A percentile compares a stretch with the other conserved stretches of the same genome.
Conservation (phyloP, 2,329 filamentous ascomycete genomes). For the Hymenoscyphus fructigenus region DNA sequence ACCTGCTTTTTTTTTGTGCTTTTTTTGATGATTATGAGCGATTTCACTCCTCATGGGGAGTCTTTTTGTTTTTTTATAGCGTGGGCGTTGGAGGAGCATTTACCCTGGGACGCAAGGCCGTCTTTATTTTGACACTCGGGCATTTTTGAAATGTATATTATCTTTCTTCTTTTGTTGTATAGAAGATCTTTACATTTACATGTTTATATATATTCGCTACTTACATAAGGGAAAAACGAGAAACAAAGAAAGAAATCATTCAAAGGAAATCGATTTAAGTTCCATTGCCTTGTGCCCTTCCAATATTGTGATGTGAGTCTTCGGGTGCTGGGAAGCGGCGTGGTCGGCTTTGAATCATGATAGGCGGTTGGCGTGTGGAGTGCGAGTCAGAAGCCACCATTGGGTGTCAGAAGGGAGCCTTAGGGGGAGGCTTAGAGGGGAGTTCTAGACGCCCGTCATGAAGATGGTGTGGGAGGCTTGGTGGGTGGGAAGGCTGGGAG, state of each 20-base stretch:
- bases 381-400: too few relatives aligned
- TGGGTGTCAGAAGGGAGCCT: too few relatives aligned
- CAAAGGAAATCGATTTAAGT: neutral
- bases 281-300: too few relatives aligned
- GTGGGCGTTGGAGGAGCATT: neutral
- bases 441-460: too few relatives aligned
- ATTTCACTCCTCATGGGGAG: neutral
- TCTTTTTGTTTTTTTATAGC: neutral
- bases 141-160: neutral
- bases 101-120: neutral
- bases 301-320: too few relatives aligned
- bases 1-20: neutral
- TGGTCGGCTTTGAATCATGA: too few relatives aligned
- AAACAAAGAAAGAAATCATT: neutral
- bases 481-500: too few relatives aligned
- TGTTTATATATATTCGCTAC: neutral
- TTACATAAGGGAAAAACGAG: neutral
- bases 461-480: too few relatives aligned
- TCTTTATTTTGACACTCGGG: neutral
- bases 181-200: neutral
- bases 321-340: too few relatives aligned
- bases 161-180: constrained; percentile 1
- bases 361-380: too few relatives aligned
- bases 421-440: too few relatives aligned
- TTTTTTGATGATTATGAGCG: neutral